Evolutionary conservation across 345 rosid species (phyloP).

Genomic region (Eucalyptus guilfoylei): DNA sequence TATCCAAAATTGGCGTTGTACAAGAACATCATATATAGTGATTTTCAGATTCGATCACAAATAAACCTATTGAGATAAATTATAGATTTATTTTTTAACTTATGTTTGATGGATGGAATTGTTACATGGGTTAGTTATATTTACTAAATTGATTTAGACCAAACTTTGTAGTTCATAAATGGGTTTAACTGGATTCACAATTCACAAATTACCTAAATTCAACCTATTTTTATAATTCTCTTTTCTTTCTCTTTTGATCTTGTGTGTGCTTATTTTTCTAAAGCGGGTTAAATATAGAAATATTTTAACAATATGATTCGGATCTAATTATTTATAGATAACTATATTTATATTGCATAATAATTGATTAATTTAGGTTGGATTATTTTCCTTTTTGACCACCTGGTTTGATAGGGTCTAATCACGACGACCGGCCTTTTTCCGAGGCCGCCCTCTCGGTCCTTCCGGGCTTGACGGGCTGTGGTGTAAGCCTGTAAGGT

Average conservation of each 20-base stretch:
- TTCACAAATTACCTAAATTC: too few species aligned
- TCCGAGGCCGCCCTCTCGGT: not conserved
- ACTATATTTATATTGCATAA: too few species aligned
- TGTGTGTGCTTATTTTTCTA: too few species aligned
- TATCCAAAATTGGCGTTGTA: rapidly evolving
- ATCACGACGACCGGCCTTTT: not conserved
- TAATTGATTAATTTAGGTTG: not conserved
- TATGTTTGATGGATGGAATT: rapidly evolving
- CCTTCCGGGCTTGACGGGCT: not conserved
- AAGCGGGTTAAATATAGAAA: too few species aligned
- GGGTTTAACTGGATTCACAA: too few species aligned
- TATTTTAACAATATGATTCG: too few species aligned
- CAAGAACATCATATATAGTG: rapidly evolving
- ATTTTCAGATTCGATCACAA: rapidly evolving
- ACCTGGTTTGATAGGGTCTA: not conserved
- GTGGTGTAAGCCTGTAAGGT: not conserved
- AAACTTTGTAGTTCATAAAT: not conserved
- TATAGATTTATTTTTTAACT: too few species aligned
- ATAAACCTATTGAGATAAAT: too few species aligned
- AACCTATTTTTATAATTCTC: too few species aligned
- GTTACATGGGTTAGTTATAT: not conserved
- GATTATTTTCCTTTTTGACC: not conserved
- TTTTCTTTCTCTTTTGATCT: too few species aligned
- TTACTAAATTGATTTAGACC: not conserved
- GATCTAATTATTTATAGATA: not conserved